Evolutionary conservation across 164 flowering plant species (phyloP), one percentile per base, ranked within the genome.

Genomic region (Piper betle): DNA sequence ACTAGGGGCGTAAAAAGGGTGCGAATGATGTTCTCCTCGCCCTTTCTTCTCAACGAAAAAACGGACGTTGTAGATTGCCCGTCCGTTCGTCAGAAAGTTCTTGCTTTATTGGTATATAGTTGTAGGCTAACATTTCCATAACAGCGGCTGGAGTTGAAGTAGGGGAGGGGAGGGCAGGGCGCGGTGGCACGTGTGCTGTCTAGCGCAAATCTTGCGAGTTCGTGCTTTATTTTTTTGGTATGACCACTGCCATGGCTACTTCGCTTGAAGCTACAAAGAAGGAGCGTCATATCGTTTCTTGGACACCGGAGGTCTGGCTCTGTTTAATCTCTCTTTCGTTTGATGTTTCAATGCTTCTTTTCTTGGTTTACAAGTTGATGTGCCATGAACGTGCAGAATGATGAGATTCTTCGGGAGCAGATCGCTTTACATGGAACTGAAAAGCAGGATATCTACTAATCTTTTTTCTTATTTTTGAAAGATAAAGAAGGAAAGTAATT

Each of bases 241-340:
- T 8, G 50, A 57, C 67, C 74, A 65, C 69, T 68, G 68, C 62
- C 55, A 62, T 72, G 74, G n/a, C n/a, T n/a, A 84, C 75, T 76
- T 61, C 6, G 16, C 18, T 61, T 52, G 74, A 66, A 48, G 61
- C 59, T 58, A 38, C 73, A 16, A 68, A 82, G 75, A 88, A 84
- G 72, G 88, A 81, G 70, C 76, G 97, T 8, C 96, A 87, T 64
- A 88, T 91, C 40, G 97, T 88, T 59, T 78, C 92, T 3, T 91
- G 97, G 97, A 73, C 85, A 74, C 87, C 77, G 61, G 78, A 91
- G 96, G 97, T 86, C 55, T n/a, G n/a, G n/a, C n/a, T n/a, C n/a
- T n/a, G n/a, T n/a, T n/a, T n/a, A n/a, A n/a, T n/a, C n/a, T n/a
- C 16, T 11, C 64, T 46, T 40, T 62, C 59, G 37, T 55, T 64